Evolutionary conservation across 2,329 filamentous ascomycete species (phyloP).

Genomic region (Ophiostoma fasciatum): DNA sequence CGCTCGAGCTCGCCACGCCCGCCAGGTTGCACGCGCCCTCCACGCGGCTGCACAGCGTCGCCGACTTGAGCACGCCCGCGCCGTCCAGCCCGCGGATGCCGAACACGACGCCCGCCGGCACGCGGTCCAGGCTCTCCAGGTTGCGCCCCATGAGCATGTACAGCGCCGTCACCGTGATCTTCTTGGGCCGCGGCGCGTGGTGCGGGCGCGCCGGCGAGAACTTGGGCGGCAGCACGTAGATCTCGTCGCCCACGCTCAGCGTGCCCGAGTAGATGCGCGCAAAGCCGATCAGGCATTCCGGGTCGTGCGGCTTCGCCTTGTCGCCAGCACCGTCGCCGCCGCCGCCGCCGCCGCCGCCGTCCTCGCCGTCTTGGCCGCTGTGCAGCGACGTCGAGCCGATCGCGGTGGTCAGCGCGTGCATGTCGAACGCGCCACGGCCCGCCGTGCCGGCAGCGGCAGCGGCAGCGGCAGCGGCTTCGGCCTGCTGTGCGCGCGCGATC

Average conservation of each 20-base stretch:
- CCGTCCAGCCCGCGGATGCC: constrained; percentile 87
- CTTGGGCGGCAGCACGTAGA: constrained; percentile 87
- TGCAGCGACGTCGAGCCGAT: constrained; percentile 5
- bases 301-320: constrained; percentile 46
- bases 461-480: constrained; percentile 8
- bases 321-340: constrained; percentile 28
- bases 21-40: constrained; percentile 83
- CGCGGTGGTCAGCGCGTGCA: constrained; percentile 3
- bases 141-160: constrained; percentile 94
- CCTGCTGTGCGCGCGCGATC: constrained; percentile 62
- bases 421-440: constrained; percentile 25
- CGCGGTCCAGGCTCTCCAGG: constrained; percentile 65
- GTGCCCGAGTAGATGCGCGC: constrained; percentile 87
- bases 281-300: constrained; percentile 87
- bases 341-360: constrained; percentile 25
- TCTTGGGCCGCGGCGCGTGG: constrained; percentile 57
- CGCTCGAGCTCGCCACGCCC: constrained; percentile 59
- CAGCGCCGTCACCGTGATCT: constrained; percentile 71
- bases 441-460: constrained; percentile 10
- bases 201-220: constrained; percentile 72
- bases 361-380: not conserved
- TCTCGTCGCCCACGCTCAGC: constrained; percentile 71
- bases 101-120: constrained; percentile 89
- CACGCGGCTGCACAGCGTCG: constrained; percentile 77
- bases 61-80: constrained; percentile 77